These are phyloP conservation scores for Grifola frondosa DNA, from an alignment of 1,284 basidiomycete species.

Conservation along the genomic window DNA sequence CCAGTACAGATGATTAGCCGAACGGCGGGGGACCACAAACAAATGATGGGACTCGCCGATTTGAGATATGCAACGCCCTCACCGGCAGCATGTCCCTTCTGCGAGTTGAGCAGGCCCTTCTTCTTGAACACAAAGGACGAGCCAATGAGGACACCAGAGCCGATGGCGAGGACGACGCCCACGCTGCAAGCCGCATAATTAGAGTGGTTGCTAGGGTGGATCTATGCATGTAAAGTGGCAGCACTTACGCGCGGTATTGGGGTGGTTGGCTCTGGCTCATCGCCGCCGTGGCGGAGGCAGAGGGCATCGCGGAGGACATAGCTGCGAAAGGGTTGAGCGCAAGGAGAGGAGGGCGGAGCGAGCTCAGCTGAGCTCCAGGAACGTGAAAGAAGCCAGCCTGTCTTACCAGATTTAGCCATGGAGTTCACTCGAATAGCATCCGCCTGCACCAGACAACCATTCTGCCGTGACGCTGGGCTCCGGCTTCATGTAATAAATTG, in stretches of 20 bases:
- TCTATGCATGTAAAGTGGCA: neutral
- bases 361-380: no score
- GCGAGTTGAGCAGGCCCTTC: slow-evolving; percentile 42
- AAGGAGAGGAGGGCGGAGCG: no score
- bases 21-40: neutral
- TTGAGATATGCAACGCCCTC: slow-evolving; percentile 69
- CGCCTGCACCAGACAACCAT: no score
- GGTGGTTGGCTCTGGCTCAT: slow-evolving; percentile 11
- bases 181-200: slow-evolving; percentile 13
- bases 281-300: no score
- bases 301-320: no score
- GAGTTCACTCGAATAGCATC: no score
- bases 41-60: slow-evolving; percentile 31
- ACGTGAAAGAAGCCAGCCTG: no score
- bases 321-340: no score
- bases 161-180: slow-evolving; percentile 44
- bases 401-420: no score
- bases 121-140: slow-evolving; percentile 64
- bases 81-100: slow-evolving; percentile 50
- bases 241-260: slow-evolving; percentile 14
- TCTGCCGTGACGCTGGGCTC: no score
- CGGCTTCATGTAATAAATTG: no score
- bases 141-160: slow-evolving; percentile 63
- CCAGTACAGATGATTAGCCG: neutral
- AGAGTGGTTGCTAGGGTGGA: neutral